Evolutionary conservation across 495 filamentous ascomycete species (phyloP), one percentile per base, ranked within the genome.

Genomic region (Paragyromitra xinjiangensis): DNA sequence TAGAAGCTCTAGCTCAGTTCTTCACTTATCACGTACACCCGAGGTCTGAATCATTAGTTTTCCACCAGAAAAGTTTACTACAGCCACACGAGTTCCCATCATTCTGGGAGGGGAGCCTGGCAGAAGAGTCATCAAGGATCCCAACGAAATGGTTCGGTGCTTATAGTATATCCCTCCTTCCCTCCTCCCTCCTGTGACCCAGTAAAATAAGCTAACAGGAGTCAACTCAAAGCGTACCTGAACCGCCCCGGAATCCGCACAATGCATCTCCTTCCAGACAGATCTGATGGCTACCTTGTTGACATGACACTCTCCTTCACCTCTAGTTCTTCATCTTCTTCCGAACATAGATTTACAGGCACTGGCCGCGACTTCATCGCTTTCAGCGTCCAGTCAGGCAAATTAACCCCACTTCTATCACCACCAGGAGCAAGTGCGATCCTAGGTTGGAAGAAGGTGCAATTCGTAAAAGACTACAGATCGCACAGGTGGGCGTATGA

Each of bases 61-160:
- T 78, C 50, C 68, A 79, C 55, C 73, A 78, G 42, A 71, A 29
- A 26, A 65, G 37, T 11, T 14, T 79, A 24, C 39, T 79, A 7
- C 44, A 64, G 2, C 59, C 58, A 8, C 22, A 48, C 19, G 77
- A 79, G 19, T 40, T 66, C 24, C 77, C 77, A 9, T 34, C 55
- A 5, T 71, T 71, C 19, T 79, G 72, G 77, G 34, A 67, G 8
- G 74, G 73, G 8, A 71, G 29, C 14, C 26, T 71, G 1, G 26
- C 26, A 9, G 73, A 78, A 3, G 66, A 78, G 9, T 16, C 22
- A 37, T 34, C 29, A 19, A 40, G 64, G 8, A 78, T 79, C n/a
- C 74, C 73, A 39, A 51, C 40, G 8, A 79, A 78, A 39, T 79
- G 73, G 77, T 78, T 78, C 26, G 77, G 77, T 6, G 65, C 77